Evolutionary conservation across 2,329 filamentous ascomycete genomes (phyloP).

Genomic region (Penicillium fuscoglaucum): DNA sequence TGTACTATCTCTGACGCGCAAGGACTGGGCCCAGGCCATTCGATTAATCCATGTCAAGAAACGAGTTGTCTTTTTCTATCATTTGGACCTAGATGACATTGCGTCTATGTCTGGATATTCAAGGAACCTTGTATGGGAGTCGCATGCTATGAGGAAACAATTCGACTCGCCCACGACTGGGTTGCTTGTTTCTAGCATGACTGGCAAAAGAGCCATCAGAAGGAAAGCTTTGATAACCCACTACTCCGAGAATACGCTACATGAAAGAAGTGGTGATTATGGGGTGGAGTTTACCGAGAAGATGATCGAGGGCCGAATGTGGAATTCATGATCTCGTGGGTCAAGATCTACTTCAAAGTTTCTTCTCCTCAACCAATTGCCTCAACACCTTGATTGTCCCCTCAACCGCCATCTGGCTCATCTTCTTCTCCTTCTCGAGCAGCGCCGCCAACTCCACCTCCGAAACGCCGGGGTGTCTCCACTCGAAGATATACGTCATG

Average conservation of each 20-base stretch:
- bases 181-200: constrained; percentile 7
- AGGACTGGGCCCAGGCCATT: constrained; percentile 7
- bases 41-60: constrained; percentile 6
- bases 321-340: not conserved
- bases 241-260: not conserved
- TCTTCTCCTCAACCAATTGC: constrained; percentile 18
- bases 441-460: constrained; percentile 15
- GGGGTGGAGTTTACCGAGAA: not conserved
- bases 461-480: constrained; percentile 34
- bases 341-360: constrained; percentile 14
- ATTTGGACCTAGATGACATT: not conserved
- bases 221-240: not conserved
- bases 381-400: constrained; percentile 24
- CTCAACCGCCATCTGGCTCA: constrained; percentile 24
- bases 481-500: constrained; percentile 46
- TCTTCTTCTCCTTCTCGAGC: constrained; percentile 22
- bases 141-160: not conserved
- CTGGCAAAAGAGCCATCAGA: not conserved
- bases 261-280: constrained; percentile 6
- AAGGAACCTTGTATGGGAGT: not conserved
- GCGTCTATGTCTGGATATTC: not conserved
- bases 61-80: not conserved
- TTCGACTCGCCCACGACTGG: constrained; percentile 8
- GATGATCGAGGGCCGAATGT: not conserved
- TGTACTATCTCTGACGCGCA: not conserved